A percentile compares a stretch with the other conserved stretches of the same genome.
Evolutionary conservation across 805 yeast species (phyloP).

Genomic region (Nematodospora valgi): DNA sequence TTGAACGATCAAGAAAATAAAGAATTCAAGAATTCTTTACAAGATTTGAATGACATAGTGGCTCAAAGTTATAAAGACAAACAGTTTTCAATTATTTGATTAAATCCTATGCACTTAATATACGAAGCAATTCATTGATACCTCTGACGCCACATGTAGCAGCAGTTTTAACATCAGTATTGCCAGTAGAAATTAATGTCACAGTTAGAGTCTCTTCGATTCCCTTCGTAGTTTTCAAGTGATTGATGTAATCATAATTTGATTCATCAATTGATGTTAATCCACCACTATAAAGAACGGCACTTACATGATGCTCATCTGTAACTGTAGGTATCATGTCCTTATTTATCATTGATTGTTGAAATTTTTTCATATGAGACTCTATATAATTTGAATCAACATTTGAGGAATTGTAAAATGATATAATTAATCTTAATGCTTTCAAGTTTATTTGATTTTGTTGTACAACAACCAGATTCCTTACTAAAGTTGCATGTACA

Average conservation of each 20-base stretch:
- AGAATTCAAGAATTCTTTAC: slow-evolving; percentile 42
- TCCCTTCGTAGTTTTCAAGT: slow-evolving; percentile 30
- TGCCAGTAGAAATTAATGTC: slow-evolving; percentile 31
- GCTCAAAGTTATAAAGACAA: slow-evolving; percentile 49
- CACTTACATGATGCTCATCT: slow-evolving; percentile 1
- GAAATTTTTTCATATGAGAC: slow-evolving; percentile 21
- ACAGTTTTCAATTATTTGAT: slow-evolving; percentile 23
- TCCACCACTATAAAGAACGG: slow-evolving; percentile 56
- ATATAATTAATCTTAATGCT: slow-evolving; percentile 52
- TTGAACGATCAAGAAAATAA: slow-evolving; percentile 44
- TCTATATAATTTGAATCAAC: slow-evolving; percentile 12
- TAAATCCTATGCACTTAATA: slow-evolving; percentile 27
- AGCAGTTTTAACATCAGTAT: slow-evolving; percentile 44
- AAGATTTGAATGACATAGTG: slow-evolving; percentile 54
- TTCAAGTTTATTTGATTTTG: slow-evolving; percentile 55
- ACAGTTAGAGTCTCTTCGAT: slow-evolving; percentile 55
- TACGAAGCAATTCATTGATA: slow-evolving; percentile 60
- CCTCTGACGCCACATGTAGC: slow-evolving; percentile 68
- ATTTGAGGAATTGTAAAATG: slow-evolving; percentile 22
- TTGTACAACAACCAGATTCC: slow-evolving; percentile 69
- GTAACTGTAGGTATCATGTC: slow-evolving; percentile 3
- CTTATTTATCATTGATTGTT: slow-evolving; percentile 11
- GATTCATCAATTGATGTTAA: slow-evolving; percentile 69
- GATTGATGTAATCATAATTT: slow-evolving; percentile 52
- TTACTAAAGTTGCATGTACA: slow-evolving; percentile 74